Evolutionary conservation across 192 early-diverging fungal genomes (phyloP), one percentile per base, ranked within the genome.

Genomic region (Ambispora gerdemannii): DNA sequence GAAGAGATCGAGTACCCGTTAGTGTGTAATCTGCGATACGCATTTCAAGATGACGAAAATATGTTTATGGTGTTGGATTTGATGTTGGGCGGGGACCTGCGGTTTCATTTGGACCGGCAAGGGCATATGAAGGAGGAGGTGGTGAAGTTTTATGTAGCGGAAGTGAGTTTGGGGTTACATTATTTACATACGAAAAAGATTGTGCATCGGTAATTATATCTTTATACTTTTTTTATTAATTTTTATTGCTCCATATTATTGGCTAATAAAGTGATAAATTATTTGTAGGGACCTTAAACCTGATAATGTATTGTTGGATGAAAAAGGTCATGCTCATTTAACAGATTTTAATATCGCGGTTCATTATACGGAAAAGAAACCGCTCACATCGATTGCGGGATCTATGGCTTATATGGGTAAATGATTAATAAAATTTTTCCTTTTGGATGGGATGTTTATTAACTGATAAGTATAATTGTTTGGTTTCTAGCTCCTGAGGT

Each of bases 31-130:
- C 74, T 98, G 76, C 83, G 92, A 28, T 98, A 95, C 68, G 93
- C 95, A 25, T 98, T 97, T 76, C 96, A 97, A 77, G 96, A 98
- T 77, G 92, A 95, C 63, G 90, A 89, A 60, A 89, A 93, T 61
- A 78, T 97, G 71, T 98, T 93, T 70, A 94, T 97, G 90, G 88
- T 93, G 6, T 72, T 98, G 20, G 96, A 98, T 76, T 79, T 98
- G 56, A 97, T 95, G 95, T 80, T 93, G 20, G 95, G 96, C 73
- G 95, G 96, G 27, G 96, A 98, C 78, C 78, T 98, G 70, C 86
- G 95, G 1, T 95, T 93, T 71, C 94, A 95, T 71, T 74, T 93
- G 24, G 87, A 90, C 65, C 77, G 88, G n/a, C 80, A 83, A 49
- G 84, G 84, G 1, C 76, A 74, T 0, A 81, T 95, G 69, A 77